Base-by-base conservation (phyloP, 441 rosid genomes). In the Eruca vesicaria region DNA sequence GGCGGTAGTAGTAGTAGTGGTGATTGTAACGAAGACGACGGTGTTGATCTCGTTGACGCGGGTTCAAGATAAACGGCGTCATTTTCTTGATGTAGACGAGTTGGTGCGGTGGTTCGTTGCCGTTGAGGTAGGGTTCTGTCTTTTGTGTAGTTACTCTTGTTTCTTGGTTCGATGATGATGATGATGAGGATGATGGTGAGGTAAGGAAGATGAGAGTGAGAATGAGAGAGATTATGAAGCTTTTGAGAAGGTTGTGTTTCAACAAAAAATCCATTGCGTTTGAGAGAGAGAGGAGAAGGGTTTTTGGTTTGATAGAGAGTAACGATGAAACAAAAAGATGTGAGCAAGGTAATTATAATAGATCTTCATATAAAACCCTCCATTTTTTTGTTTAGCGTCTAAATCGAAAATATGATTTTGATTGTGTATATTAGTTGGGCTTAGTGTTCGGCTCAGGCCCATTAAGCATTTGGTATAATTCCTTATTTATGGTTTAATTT, bases 61-160 rank as follows among this genome's bases (percentile, higher is more conserved):
- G 71, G 15, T 68, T 78, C 29, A 68, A 32, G 62, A 78, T 43
- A 18, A 63, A 57, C 74, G 74, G 81, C 12, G 68, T 59, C 59
- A 43, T 60, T 77, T 73, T 69, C 81, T 73, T 78, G 81, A 73
- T 45, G 78, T 68, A 41, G 48, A 78, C 31, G 36, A 73, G 67
- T 45, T 73, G 70, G 50, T 78, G 71, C 28, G 50, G 56, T 11
- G 58, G 0, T 53, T 53, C 58, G 58, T 53, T 2, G 28, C 14
- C 28, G 58, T 53, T 19, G 59, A 60, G 71, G n/a, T 18, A 38
- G 4, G 66, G 9, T 62, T 78, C 31, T 11, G 43, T 32, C 43
- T 72, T 53, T 66, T 19, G 76, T 66, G 61, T 29, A 6, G 76
- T n/a, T 26, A 48, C 38, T 69, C 66, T 63, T 53, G 28, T 53